Evolutionary conservation across 345 rosid genomes (phyloP), one percentile per base, ranked within the genome.

Genomic region (Citrus glauca): DNA sequence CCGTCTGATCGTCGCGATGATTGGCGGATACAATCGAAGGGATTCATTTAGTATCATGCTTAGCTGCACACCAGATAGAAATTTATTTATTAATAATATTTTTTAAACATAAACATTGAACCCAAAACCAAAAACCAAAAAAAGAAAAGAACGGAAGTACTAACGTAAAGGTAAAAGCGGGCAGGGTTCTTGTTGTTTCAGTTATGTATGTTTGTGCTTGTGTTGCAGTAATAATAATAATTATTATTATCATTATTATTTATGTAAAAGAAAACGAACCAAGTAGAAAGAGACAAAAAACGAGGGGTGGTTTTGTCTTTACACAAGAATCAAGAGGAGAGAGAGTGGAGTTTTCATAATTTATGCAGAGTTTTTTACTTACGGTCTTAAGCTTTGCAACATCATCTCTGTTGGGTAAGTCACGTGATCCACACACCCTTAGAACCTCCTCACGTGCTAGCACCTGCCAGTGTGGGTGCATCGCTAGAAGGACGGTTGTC

Each of bases 391-490:
- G 91, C 87, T 92, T 92, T 75, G 83, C 89, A 82, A 92, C 85
- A 77, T 92, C 88, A 83, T 92, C 92, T 48, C 88, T 90, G 33
- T 89, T 83, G 86, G 94, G 94, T 73, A 82, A 65, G 82, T 89
- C 94, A 92, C 91, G 92, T 89, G 93, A 78, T 73, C 95, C 95
- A 74, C 95, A 93, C 83, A 90, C 93, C 85, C 79, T 83, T 38
- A 89, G 78, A 42, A 91, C 92, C 87, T 91, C 97, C 73, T 92
- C 92, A 86, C 97, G 95, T 82, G 96, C 89, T 82, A 79, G 89
- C 82, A 80, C 91, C 86, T 93, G 98, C 98, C 98, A 91, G 38
- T 89, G 90, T 74, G 92, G 95, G 91, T 93, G 96, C 90, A 88
- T 82, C 68, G 96, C 85, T 67, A 92, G 86, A 73, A 92, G 87